Percentiles rank a stretch among this genome's conserved stretches.
Evolutionary conservation across 23 red algal species (phyloP).

Genomic region (Agarophyton chilense): DNA sequence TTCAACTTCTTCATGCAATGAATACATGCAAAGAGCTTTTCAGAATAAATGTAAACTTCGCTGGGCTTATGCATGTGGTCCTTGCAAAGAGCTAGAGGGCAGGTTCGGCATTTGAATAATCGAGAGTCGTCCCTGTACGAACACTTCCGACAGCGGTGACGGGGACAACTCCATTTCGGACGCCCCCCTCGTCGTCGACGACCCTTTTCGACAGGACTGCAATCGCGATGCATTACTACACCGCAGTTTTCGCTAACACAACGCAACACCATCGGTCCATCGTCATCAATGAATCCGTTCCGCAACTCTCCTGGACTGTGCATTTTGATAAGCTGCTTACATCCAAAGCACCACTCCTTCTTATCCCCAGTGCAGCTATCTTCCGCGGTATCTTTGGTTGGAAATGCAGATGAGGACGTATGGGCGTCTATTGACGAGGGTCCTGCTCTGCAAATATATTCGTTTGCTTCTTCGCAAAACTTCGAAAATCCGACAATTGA

Average conservation of each 20-base stretch:
- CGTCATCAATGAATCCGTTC: not conserved
- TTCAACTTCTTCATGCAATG: conserved; percentile 32
- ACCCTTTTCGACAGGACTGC: not conserved
- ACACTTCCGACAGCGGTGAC: conserved; percentile 29
- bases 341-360: conserved; percentile 16
- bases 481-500: conserved; percentile 29
- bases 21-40: conserved; percentile 27
- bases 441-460: not conserved
- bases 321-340: conserved; percentile 19
- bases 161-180: conserved; percentile 30
- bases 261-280: conserved; percentile 1
- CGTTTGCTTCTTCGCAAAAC: conserved; percentile 46
- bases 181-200: not conserved
- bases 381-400: not conserved
- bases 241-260: conserved; percentile 24
- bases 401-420: not conserved
- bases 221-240: conserved; percentile 47
- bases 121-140: conserved; percentile 11
- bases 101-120: conserved; percentile 46
- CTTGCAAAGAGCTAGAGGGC: conserved; percentile 27
- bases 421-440: conserved; percentile 5
- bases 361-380: not conserved
- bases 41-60: conserved; percentile 33
- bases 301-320: not conserved
- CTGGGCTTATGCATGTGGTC: conserved; percentile 37